Conservation (phyloP, 1,139 yeast species). For the Blastobotrys persicus region DNA sequence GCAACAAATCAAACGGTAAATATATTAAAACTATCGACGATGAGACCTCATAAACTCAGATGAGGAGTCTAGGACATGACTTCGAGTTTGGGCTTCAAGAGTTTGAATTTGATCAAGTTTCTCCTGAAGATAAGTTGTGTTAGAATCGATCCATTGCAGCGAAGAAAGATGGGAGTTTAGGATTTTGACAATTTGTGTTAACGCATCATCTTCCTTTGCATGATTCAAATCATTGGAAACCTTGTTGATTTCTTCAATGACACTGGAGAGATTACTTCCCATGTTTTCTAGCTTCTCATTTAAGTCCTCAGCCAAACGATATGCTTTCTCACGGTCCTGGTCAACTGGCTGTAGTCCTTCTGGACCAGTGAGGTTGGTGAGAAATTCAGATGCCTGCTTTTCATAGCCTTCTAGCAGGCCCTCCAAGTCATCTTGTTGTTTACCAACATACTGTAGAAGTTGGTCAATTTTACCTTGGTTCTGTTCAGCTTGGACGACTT, state of each 20-base stretch:
- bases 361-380: conserved; percentile 34
- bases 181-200: conserved; percentile 66
- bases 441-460: conserved; percentile 76
- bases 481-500: conserved; percentile 79
- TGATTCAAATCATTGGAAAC: conserved; percentile 82
- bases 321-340: conserved; percentile 87
- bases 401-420: conserved; percentile 80
- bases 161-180: conserved; percentile 88
- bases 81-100: conserved; percentile 28
- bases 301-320: conserved; percentile 78
- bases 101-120: conserved; percentile 49
- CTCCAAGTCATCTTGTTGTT: conserved; percentile 91
- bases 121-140: conserved; percentile 64
- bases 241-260: conserved; percentile 81
- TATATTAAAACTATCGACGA: too few species aligned
- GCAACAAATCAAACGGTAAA: too few species aligned
- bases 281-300: conserved; percentile 78
- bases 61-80: conserved; percentile 19
- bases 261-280: conserved; percentile 70
- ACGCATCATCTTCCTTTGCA: conserved; percentile 48
- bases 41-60: too few species aligned
- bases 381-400: conserved; percentile 63
- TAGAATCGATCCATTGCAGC: conserved; percentile 78
- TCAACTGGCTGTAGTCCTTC: conserved; percentile 53
- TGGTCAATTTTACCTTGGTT: conserved; percentile 85